phyloP scores from a whole-genome alignment of 1,284 basidiomycete genomes.

The Boletus sp. region DNA sequence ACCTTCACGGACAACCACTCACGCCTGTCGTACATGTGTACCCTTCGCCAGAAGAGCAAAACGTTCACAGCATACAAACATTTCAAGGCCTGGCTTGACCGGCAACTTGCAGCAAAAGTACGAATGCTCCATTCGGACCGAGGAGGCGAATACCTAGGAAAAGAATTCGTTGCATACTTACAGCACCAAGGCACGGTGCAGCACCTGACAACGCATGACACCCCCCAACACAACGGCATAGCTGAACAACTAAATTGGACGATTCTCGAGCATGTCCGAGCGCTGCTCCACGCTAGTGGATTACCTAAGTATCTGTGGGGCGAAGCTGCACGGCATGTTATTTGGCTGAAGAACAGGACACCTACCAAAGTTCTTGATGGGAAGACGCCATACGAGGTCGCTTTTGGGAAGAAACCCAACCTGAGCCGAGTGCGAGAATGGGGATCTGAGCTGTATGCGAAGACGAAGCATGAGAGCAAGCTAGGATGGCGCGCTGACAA shows the following conservation, averaged over 20 bases:
- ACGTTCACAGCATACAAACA: not conserved
- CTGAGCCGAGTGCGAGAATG: not conserved
- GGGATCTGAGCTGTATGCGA: not conserved
- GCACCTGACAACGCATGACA: not conserved
- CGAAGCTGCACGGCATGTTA: not conserved
- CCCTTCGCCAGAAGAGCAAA: not conserved
- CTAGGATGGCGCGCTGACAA: not conserved
- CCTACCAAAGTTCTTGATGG: not conserved
- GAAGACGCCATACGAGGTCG: not conserved
- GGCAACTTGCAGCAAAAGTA: not conserved
- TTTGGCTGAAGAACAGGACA: not conserved
- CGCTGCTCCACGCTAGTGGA: too few species aligned
- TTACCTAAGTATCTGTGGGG: not conserved
- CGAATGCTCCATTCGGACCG: not conserved
- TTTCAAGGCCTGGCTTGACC: not conserved
- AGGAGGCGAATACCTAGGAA: not conserved
- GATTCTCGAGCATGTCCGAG: too few species aligned
- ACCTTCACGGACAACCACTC: not conserved
- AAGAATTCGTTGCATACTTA: not conserved
- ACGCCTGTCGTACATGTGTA: not conserved
- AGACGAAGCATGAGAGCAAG: not conserved
- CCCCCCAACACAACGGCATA: too few species aligned
- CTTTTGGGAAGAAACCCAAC: not conserved
- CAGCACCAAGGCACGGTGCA: not conserved
- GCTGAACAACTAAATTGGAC: too few species aligned